phyloP scores from a whole-genome alignment of 1,284 basidiomycete species.

The Cutaneotrichosporon sp. region DNA sequence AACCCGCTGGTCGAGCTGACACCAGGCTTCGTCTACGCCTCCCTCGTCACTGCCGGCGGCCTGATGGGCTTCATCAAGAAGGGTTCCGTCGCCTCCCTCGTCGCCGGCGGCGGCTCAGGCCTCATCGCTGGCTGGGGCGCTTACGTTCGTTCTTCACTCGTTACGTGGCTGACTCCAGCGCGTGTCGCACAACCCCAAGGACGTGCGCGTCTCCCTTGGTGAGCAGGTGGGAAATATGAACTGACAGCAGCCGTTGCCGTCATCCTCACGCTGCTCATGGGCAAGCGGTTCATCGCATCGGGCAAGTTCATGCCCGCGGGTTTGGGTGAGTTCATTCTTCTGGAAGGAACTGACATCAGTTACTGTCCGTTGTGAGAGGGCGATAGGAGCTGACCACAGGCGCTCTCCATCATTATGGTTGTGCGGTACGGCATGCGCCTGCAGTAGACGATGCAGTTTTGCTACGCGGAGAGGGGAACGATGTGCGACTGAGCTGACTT shows the following conservation, averaged over 20 bases:
- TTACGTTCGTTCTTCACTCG: slow-evolving; percentile 27
- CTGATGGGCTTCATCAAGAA: slow-evolving; percentile 40
- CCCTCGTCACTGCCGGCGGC: slow-evolving; percentile 38
- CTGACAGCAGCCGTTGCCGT: slow-evolving; percentile 28
- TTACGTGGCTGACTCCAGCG: slow-evolving; percentile 21
- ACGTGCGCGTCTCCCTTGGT: slow-evolving; percentile 37
- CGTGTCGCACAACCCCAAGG: slow-evolving; percentile 33
- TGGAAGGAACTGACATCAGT: slow-evolving; percentile 15
- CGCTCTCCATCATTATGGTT: slow-evolving; percentile 22
- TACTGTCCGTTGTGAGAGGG: background rate
- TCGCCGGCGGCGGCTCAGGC: slow-evolving; percentile 35
- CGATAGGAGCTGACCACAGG: slow-evolving; percentile 11
- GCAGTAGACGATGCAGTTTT: slow-evolving; percentile 4
- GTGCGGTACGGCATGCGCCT: slow-evolving; percentile 22
- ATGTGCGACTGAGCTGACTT: slow-evolving; percentile 4
- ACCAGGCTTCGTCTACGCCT: slow-evolving; percentile 42
- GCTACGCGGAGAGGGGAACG: too few species aligned
- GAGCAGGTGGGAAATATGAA: slow-evolving; percentile 7
- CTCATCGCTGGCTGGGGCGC: slow-evolving; percentile 41
- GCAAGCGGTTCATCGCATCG: slow-evolving; percentile 33
- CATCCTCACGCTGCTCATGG: slow-evolving; percentile 35
- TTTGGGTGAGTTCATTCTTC: slow-evolving; percentile 33
- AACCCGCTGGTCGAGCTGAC: background rate
- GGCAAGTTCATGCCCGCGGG: slow-evolving; percentile 50
- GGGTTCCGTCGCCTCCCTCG: slow-evolving; percentile 42